Percentiles rank a stretch among this genome's conserved stretches.
phyloP scores from a whole-genome alignment of 305 asterid species.

The Fraxinus angustifolia region DNA sequence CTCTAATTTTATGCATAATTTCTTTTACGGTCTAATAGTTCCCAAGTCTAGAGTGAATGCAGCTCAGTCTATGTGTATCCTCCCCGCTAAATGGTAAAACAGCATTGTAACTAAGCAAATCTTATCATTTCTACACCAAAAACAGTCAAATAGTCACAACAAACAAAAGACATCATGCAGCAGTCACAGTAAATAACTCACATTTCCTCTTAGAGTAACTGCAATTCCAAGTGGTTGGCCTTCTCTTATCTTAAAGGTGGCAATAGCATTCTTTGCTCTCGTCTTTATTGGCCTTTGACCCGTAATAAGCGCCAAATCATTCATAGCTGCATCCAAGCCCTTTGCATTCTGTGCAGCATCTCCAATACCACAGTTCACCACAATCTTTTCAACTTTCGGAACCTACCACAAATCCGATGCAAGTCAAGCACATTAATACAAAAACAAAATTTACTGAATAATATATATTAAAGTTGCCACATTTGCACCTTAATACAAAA shows the following conservation, averaged over 20 bases:
- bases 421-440: slow-evolving; percentile 14
- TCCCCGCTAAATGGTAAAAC: neutral
- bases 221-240: slow-evolving; percentile 89
- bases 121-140: neutral
- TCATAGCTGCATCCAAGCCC: slow-evolving; percentile 92
- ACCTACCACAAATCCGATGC: slow-evolving; percentile 44
- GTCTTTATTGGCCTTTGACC: slow-evolving; percentile 95
- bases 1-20: neutral
- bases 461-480: neutral
- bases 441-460: neutral
- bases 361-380: slow-evolving; percentile 97
- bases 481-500: neutral
- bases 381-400: slow-evolving; percentile 80
- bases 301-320: slow-evolving; percentile 79
- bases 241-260: slow-evolving; percentile 85
- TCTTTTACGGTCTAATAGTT: neutral
- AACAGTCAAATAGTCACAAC: neutral
- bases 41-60: neutral
- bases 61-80: neutral
- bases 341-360: slow-evolving; percentile 97
- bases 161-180: neutral
- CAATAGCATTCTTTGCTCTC: slow-evolving; percentile 90
- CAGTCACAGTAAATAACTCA: slow-evolving; percentile 24
- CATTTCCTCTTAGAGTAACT: slow-evolving; percentile 82
- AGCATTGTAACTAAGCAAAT: neutral